Base-by-base conservation (phyloP, 1,139 yeast species). In the Kodamaea arcana region DNA sequence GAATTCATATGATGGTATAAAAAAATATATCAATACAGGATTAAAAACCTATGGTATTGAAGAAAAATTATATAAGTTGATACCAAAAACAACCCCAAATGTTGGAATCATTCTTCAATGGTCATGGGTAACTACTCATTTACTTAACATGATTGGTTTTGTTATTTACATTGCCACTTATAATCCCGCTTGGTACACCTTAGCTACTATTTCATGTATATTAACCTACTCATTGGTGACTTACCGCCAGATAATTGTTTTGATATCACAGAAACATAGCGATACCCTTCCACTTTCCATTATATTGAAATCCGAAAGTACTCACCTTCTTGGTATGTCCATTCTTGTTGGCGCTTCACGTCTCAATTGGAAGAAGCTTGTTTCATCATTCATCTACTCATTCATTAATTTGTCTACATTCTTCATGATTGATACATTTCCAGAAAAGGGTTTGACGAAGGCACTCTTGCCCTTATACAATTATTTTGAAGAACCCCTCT, bases 311-410 rank as follows among this genome's bases (percentile, higher is more conserved):
- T 67, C 77, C 6, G 79, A 74, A 39, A 72, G 72, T 42, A 60
- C 73, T 3, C 72, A 65, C 32, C 47, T 74, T 17, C 53, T 75
- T 28, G 64, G 62, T 0, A 60, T 58, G 43, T 56, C 68, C 1
- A 43, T 56, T 16, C 54, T 66, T 13, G 62, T 67, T 60, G 41
- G 53, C 9, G 30, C 42, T 3, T 43, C 52, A 3, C 26, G 40
- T 3, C 35, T 50, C 46, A 24, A 59, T 60, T 9, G 58, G 10
- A 31, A 62, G 28, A 75, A 75, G 43, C 41, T 74, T 14, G 31
- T 65, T 11, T 72, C 80, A 1, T 69, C 70, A 42, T 53, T 60
- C n/a, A 52, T 69, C 4, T 74, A 73, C 45, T 70, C 80, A 0
- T 48, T 58, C 29, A 54, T 74, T 45, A 73, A 74, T 45, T 44